Evolutionary conservation across 2,329 filamentous ascomycete species (phyloP).

Genomic region (Coleophoma eucalyptorum): DNA sequence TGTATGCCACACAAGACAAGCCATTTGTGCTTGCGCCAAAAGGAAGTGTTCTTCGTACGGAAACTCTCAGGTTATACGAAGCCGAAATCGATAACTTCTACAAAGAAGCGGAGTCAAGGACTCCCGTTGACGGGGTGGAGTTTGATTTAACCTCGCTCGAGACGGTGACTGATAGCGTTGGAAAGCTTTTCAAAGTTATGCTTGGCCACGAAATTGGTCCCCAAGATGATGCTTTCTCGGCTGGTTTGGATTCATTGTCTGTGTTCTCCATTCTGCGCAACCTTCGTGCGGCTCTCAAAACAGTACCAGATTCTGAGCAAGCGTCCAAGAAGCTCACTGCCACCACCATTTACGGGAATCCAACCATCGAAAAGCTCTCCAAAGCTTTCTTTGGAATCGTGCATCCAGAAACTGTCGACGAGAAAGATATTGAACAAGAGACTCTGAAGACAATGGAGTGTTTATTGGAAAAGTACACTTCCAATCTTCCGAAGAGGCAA

Average conservation of each 20-base stretch:
- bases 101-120: slow-evolving; percentile 5
- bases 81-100: slow-evolving; percentile 31
- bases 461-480: slow-evolving; percentile 10
- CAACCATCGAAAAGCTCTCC: slow-evolving; percentile 5
- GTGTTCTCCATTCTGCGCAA: slow-evolving; percentile 5
- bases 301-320: not conserved
- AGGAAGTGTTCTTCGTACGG: slow-evolving; percentile 30
- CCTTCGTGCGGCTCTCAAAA: slow-evolving; percentile 6
- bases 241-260: slow-evolving; percentile 10
- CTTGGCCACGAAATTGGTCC: not conserved
- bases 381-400: not conserved
- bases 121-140: not conserved
- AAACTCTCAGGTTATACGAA: slow-evolving; percentile 25
- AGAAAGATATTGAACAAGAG: not conserved
- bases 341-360: slow-evolving; percentile 3
- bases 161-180: not conserved
- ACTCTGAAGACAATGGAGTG: slow-evolving; percentile 2
- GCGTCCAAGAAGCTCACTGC: not conserved
- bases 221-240: slow-evolving; percentile 7
- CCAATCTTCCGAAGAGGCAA: slow-evolving; percentile 1
- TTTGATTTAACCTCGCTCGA: not conserved
- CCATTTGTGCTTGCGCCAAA: slow-evolving; percentile 32
- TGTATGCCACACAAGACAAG: slow-evolving; percentile 26
- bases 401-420: not conserved
- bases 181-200: not conserved